phyloP scores from a whole-genome alignment of 371 early-diverging fungal species.

The Actinomortierella ambigua region DNA sequence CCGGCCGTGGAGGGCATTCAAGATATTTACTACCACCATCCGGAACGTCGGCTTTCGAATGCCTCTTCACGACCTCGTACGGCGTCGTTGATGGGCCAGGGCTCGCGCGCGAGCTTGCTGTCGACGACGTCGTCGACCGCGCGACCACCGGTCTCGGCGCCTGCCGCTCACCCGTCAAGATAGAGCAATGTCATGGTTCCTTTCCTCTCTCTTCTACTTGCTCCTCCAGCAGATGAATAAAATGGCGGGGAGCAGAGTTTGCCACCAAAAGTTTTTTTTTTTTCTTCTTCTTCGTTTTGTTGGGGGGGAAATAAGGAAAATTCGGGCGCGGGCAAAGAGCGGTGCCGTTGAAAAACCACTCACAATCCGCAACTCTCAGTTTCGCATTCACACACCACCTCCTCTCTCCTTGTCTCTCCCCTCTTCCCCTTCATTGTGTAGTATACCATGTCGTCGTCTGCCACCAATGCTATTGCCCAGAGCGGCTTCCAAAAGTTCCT shows the following conservation, averaged over 20 bases:
- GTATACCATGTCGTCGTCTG: slow-evolving; percentile 49
- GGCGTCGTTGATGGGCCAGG: background rate
- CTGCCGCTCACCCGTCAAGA: background rate
- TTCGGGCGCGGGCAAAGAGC: too few relatives aligned
- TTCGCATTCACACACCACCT: slow-evolving; percentile 6
- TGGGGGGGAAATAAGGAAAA: too few relatives aligned
- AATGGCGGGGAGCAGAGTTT: too few relatives aligned
- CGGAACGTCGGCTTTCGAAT: slow-evolving; percentile 52
- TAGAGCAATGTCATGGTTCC: background rate
- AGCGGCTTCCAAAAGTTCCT: slow-evolving; percentile 67
- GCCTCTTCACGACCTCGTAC: slow-evolving; percentile 2
- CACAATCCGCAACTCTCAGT: too few relatives aligned
- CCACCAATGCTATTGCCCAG: slow-evolving; percentile 57
- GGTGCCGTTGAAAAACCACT: too few relatives aligned
- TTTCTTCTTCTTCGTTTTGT: background rate
- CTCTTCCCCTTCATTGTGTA: slow-evolving; percentile 9
- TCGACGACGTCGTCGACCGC: background rate
- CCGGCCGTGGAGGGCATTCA: slow-evolving; percentile 25
- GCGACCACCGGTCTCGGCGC: background rate
- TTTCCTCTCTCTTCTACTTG: background rate
- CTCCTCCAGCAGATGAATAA: too few relatives aligned
- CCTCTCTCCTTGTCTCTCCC: slow-evolving; percentile 16
- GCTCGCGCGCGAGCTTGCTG: too few relatives aligned
- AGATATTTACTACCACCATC: slow-evolving; percentile 60
- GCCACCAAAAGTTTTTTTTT: background rate